A percentile compares a stretch with the other conserved stretches of the same genome.
phyloP scores from a whole-genome alignment of 164 flowering plant species.

The Dillenia turbinata region DNA sequence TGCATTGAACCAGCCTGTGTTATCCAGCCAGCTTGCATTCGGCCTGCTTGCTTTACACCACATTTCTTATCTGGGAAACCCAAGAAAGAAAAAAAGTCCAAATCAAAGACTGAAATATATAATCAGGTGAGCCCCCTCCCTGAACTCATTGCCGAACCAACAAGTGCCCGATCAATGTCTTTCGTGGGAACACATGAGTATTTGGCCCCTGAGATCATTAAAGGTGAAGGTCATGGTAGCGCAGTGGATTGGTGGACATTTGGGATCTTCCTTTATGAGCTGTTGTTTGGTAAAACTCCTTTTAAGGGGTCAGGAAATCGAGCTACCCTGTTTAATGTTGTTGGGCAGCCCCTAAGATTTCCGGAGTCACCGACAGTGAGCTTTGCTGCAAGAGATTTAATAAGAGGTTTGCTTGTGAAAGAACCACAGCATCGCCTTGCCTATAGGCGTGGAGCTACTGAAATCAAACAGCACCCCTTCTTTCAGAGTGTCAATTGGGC shows the following conservation, averaged over 20 bases:
- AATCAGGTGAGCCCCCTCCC: conserved; percentile 62
- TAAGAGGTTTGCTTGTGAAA: conserved; percentile 82
- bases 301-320: conserved; percentile 81
- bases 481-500: conserved; percentile 92
- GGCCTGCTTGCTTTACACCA: conserved; percentile 76
- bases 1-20: conserved; percentile 63
- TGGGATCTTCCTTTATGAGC: conserved; percentile 88
- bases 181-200: conserved; percentile 95
- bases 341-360: conserved; percentile 79
- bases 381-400: conserved; percentile 84
- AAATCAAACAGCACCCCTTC: conserved; percentile 86
- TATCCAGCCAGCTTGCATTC: conserved; percentile 69
- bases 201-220: conserved; percentile 89
- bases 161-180: conserved; percentile 87
- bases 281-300: conserved; percentile 83
- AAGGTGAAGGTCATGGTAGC: conserved; percentile 94
- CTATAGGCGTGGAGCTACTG: conserved; percentile 83
- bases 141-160: conserved; percentile 90
- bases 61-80: conserved; percentile 50
- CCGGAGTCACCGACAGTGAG: conserved; percentile 85
- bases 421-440: conserved; percentile 94
- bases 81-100: conserved; percentile 56
- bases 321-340: conserved; percentile 81
- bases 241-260: conserved; percentile 99
- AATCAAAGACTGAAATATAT: conserved; percentile 35